A percentile compares a stretch with the other conserved stretches of the same genome.
These are phyloP conservation scores for Aspergillus chevalieri DNA, from an alignment of 2,329 filamentous ascomycete species.

Conservation along the genomic window DNA sequence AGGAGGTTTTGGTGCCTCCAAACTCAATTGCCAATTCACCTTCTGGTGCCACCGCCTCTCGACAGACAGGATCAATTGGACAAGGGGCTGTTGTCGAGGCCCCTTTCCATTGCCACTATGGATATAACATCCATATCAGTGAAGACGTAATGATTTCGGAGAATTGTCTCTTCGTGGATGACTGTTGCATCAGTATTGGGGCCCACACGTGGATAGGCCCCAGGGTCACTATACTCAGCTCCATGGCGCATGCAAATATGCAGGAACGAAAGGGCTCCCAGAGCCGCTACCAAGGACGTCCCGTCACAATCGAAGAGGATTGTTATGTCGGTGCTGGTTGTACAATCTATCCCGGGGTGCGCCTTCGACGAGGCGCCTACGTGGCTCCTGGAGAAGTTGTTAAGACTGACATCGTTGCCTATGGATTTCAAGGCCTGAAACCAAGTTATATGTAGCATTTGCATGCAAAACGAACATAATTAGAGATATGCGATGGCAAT, in stretches of 20 bases:
- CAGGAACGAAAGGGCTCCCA: slow-evolving; percentile 67
- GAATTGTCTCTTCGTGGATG: slow-evolving; percentile 80
- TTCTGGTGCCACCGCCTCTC: slow-evolving; percentile 48
- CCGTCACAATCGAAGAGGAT: slow-evolving; percentile 69
- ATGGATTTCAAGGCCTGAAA: slow-evolving; percentile 37
- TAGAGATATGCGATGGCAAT: background rate
- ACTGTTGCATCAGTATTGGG: slow-evolving; percentile 76
- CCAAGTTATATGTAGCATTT: slow-evolving; percentile 34
- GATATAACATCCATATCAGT: slow-evolving; percentile 87
- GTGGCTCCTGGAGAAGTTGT: slow-evolving; percentile 42
- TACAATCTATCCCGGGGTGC: slow-evolving; percentile 49
- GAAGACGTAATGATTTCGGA: slow-evolving; percentile 77
- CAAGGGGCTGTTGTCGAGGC: slow-evolving; percentile 72
- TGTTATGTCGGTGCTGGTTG: slow-evolving; percentile 60
- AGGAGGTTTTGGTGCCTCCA: slow-evolving; percentile 33
- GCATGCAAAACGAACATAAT: background rate
- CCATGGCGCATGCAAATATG: slow-evolving; percentile 65
- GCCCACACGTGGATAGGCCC: slow-evolving; percentile 64
- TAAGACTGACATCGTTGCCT: slow-evolving; percentile 36
- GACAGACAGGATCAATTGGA: slow-evolving; percentile 58
- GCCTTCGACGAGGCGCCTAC: slow-evolving; percentile 37
- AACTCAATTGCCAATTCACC: slow-evolving; percentile 39
- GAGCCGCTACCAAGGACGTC: slow-evolving; percentile 63
- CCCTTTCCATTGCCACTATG: slow-evolving; percentile 89
- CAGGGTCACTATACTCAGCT: slow-evolving; percentile 79